These are phyloP conservation scores for Globisporangium nagaii DNA, from an alignment of 352 stramenopile genomes.

Conservation along the genomic window DNA sequence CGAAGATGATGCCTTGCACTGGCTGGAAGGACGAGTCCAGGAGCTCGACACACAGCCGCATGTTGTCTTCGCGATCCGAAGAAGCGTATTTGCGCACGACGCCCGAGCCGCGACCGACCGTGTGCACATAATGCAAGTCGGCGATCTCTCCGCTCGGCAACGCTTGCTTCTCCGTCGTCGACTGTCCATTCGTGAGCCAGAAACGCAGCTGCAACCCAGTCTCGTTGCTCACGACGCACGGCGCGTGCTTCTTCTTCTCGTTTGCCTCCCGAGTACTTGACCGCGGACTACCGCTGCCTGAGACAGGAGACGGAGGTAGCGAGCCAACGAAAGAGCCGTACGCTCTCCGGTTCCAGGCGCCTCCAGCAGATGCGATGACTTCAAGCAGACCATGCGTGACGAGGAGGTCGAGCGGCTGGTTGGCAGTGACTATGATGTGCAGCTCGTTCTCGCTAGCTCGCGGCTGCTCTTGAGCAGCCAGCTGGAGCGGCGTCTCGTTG, in stretches of 20 bases:
- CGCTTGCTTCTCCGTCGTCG: constrained; percentile 27
- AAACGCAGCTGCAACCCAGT: constrained; percentile 63
- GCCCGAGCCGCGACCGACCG: constrained; percentile 44
- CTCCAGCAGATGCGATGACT: constrained; percentile 66
- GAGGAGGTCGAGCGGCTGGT: constrained; percentile 64
- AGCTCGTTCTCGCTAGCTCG: constrained; percentile 47
- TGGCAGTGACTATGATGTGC: constrained; percentile 68
- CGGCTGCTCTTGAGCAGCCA: constrained; percentile 1
- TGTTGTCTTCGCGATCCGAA: constrained; percentile 42
- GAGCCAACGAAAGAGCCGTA: constrained; percentile 5
- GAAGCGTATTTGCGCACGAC: constrained; percentile 70
- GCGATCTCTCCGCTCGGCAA: constrained; percentile 39
- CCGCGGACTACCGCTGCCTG: background rate
- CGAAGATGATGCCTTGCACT: constrained; percentile 78
- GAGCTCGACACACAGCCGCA: constrained; percentile 62
- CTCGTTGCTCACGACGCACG: constrained; percentile 76
- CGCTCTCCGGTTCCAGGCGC: constrained; percentile 54
- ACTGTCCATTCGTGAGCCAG: constrained; percentile 55
- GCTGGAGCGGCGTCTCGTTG: background rate
- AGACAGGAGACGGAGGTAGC: constrained; percentile 11
- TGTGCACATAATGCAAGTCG: constrained; percentile 67
- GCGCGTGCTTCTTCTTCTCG: constrained; percentile 44
- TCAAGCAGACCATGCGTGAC: constrained; percentile 77
- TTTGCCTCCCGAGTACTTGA: constrained; percentile 13
- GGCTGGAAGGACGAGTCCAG: constrained; percentile 56